Base-by-base conservation (phyloP, 345 rosid species). In the Reutealis trisperma region DNA sequence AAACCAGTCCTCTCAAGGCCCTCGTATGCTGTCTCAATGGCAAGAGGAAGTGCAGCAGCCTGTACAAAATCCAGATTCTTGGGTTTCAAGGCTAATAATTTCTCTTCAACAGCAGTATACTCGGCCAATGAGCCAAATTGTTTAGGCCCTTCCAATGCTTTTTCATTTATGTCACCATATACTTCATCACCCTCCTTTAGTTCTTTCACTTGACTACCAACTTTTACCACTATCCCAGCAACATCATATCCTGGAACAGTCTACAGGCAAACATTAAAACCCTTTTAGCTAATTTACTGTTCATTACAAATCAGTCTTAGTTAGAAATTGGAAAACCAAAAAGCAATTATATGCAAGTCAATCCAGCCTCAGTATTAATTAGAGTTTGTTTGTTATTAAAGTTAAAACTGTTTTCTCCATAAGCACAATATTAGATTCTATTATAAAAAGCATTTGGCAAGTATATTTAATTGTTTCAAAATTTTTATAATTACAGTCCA, bases 211-310 rank as follows among this genome's bases (percentile, higher is more conserved):
- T 83, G 79, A 80, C 86, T 86, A 10, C 98, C 97, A 14, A 89
- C 87, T 59, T 91, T 92, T 27, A 92, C 94, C 81, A 95, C 98
- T 68, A 93, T 86, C 34, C 99, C 99, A 15, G 97, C 88, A 25
- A 95, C 98, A 74, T 95, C 97, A 61, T 95, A 95, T 61, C 99
- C 98, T 73, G 97, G 99, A 79, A 95, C 96, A 70, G 98, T 95
- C 98, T 95, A 75, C 55, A 77, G 55, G 69, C 25, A 71, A 79
- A 75, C 64, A 15, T 79, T 58, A 59, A 25, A 75, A 71, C 54
- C 25, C 54, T 21, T 10, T 47, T 66, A 57, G n/a, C n/a, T 63
- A 49, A 54, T 34, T 64, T 37, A 18, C 9, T 27, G 51, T 21
- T 19, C 30, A 12, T 11, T 21, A 34, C 10, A 34, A 32, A 18